Conservation (phyloP, 345 rosid genomes). For the Excoecaria cochinchinensis region DNA sequence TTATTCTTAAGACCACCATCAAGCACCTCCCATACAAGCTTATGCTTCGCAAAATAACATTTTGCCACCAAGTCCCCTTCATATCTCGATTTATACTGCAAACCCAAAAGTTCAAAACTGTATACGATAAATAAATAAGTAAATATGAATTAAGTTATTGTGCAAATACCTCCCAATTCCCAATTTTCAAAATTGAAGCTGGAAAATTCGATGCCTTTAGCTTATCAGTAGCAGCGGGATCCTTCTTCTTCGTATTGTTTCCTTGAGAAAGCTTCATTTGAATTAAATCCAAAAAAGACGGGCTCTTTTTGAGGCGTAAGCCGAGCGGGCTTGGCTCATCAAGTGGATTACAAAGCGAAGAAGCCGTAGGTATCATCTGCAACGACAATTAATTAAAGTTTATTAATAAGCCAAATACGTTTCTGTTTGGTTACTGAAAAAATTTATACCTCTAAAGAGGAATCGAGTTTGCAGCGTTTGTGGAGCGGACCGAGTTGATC, state of each 20-base stretch:
- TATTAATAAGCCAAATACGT: not conserved
- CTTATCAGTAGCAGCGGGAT: slow-evolving; percentile 50
- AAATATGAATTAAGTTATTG: not conserved
- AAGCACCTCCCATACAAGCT: slow-evolving; percentile 98
- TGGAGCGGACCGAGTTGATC: slow-evolving; percentile 33
- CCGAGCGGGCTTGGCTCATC: slow-evolving; percentile 97
- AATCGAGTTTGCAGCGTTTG: slow-evolving; percentile 41
- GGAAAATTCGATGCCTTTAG: slow-evolving; percentile 96
- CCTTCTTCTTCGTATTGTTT: slow-evolving; percentile 47
- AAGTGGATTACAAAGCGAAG: slow-evolving; percentile 54
- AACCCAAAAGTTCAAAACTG: not conserved
- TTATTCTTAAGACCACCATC: slow-evolving; percentile 96
- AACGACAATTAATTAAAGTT: not conserved
- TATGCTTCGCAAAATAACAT: slow-evolving; percentile 97
- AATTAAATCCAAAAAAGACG: slow-evolving; percentile 87
- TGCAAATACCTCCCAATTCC: slow-evolving; percentile 73
- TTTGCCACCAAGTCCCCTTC: slow-evolving; percentile 98
- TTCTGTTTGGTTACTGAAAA: not conserved
- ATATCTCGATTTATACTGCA: slow-evolving; percentile 86
- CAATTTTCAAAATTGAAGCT: slow-evolving; percentile 69
- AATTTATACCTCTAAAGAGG: slow-evolving; percentile 29
- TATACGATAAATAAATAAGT: not conserved
- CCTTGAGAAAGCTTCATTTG: slow-evolving; percentile 82
- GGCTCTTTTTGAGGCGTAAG: slow-evolving; percentile 81
- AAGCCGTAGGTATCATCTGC: not conserved